Base-by-base conservation (phyloP, 2,329 filamentous ascomycete genomes). In the Fusarium fracticaudum region DNA sequence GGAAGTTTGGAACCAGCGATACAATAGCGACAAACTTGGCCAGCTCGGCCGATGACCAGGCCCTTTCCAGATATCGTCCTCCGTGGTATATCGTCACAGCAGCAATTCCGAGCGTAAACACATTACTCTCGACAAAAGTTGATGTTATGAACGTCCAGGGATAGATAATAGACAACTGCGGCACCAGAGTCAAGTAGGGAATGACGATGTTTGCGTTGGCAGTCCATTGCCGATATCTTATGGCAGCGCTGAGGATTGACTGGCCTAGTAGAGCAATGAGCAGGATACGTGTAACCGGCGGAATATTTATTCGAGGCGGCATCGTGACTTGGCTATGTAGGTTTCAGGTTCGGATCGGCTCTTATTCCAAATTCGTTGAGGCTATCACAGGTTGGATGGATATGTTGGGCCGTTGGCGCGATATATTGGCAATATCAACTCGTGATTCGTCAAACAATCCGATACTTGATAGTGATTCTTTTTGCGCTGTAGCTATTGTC, bases 111-210 rank as follows among this genome's bases (percentile, higher is more conserved):
- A 98, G 87, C 17, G 94, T 97, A 79, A 98, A 93, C 77, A 98
- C 87, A 82, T 98, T 98, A 83, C 94, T 93, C 85, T 99, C 96
- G 55, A 98, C 94, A 64, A 98, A 88, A 1, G 95, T 94, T 5
- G 95, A 93, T 6, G 94, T 93, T 64, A 97, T 78, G 74, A 98
- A 93, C 2, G 95, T 97, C 96, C 96, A 99, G 2, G 96, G 96
- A 80, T 97, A 98, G 79, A 94, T 88, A 67, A 97, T 86, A 66
- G 95, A 96, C 64, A 91, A 86, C 78, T 94, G 91, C 12, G 96
- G 96, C 48, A 98, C 91, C 71, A 98, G 89, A 62, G 93, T 93
- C 69, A 99, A 88, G 85, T 96, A 98, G 69, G 96, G 94, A 68
- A 96, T 91, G 76, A 94, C 90, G 75, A 92, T 91, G 80, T 88